phyloP scores from a whole-genome alignment of 345 rosid genomes.

The Psidium friedrichsthalianum region DNA sequence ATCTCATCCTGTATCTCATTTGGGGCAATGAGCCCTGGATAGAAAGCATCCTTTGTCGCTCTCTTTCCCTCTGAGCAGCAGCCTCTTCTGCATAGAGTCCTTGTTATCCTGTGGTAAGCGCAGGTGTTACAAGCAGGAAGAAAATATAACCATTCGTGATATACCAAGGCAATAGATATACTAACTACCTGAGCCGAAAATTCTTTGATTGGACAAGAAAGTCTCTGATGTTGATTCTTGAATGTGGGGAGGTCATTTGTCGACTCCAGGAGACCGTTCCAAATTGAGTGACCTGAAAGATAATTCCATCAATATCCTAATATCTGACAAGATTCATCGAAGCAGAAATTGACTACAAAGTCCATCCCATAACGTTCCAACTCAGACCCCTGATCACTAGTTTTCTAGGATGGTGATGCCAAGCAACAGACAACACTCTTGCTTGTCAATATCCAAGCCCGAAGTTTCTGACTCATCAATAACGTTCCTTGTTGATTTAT shows the following conservation, averaged over 20 bases:
- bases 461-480: neutral
- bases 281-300: constrained; percentile 72
- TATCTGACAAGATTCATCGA: neutral
- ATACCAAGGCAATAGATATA: neutral
- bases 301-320: neutral
- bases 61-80: constrained; percentile 63
- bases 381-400: neutral
- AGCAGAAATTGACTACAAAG: neutral
- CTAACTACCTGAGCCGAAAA: constrained; percentile 70
- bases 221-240: constrained; percentile 84
- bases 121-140: neutral
- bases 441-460: neutral
- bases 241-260: constrained; percentile 70
- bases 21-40: constrained; percentile 76
- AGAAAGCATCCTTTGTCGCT: constrained; percentile 61
- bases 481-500: neutral
- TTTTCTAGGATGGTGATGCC: neutral
- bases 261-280: constrained; percentile 75
- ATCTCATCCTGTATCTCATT: constrained; percentile 74
- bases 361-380: neutral
- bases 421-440: neutral
- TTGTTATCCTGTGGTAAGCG: constrained; percentile 46
- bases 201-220: constrained; percentile 84
- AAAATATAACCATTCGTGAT: neutral
- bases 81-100: constrained; percentile 76